phyloP scores from a whole-genome alignment of 768 basidiomycete species.

The Piloderma croceum region DNA sequence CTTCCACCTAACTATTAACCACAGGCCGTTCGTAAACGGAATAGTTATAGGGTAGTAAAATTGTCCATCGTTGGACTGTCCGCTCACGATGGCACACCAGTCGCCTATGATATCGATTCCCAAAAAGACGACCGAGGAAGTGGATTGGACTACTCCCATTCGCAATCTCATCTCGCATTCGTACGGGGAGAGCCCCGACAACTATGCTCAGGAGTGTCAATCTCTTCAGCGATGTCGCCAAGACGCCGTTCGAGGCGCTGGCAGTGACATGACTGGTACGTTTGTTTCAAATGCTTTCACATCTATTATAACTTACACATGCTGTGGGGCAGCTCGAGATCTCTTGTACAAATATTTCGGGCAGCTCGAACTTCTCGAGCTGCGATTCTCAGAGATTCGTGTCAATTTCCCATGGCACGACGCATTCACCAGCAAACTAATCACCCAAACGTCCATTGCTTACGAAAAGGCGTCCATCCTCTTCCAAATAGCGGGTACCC shows the following conservation, averaged over 20 bases:
- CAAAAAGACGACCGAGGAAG: slow-evolving; percentile 91
- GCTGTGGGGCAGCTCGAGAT: slow-evolving; percentile 69
- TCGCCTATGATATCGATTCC: slow-evolving; percentile 90
- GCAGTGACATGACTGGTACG: slow-evolving; percentile 90
- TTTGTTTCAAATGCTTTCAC: slow-evolving; percentile 4
- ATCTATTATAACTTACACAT: slow-evolving; percentile 3
- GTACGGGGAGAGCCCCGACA: slow-evolving; percentile 90
- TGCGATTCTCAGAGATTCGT: slow-evolving; percentile 93
- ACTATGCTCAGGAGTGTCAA: slow-evolving; percentile 79
- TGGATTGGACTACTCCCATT: slow-evolving; percentile 92
- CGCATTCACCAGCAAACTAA: slow-evolving; percentile 91
- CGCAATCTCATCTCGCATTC: slow-evolving; percentile 81
- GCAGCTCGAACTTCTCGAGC: slow-evolving; percentile 93
- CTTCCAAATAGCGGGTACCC: slow-evolving; percentile 92
- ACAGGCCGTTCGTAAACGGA: no score
- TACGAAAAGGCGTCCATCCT: slow-evolving; percentile 98
- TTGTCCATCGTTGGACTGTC: no score
- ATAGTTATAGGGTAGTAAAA: no score
- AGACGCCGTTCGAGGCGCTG: slow-evolving; percentile 94
- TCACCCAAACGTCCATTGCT: slow-evolving; percentile 92
- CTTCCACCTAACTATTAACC: no score
- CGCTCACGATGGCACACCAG: slow-evolving; percentile 58
- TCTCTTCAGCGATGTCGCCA: slow-evolving; percentile 87
- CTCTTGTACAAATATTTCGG: slow-evolving; percentile 99
- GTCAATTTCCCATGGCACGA: slow-evolving; percentile 97